Evolutionary conservation across 225 moss, liverwort and hornwort genomes (phyloP).

Genomic region (Marchantia polymorpha): DNA sequence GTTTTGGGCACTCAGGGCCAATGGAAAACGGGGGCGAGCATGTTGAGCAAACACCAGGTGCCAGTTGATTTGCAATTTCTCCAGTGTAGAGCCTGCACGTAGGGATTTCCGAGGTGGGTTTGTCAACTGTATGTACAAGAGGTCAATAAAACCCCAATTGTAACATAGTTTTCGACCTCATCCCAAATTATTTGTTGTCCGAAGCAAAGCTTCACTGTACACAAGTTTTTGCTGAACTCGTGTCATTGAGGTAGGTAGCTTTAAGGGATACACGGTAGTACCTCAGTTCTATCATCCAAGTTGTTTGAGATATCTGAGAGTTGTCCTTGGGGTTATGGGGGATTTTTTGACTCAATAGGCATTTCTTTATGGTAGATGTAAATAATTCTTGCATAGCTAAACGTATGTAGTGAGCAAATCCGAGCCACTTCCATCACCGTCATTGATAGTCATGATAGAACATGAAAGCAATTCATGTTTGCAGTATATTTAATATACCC

Average conservation of each 20-base stretch:
- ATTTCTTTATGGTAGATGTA: not conserved
- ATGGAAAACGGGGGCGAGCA: constrained; percentile 4
- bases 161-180: constrained; percentile 13
- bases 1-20: constrained; percentile 8
- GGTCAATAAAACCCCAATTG: constrained; percentile 5
- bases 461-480: constrained; percentile 6
- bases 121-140: not conserved
- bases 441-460: not conserved
- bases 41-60: not conserved
- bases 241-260: constrained; percentile 4
- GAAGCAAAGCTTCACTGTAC: constrained; percentile 16
- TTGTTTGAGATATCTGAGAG: not conserved
- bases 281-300: not conserved
- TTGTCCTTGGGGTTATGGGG: constrained; percentile 1
- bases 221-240: not conserved
- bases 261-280: not conserved
- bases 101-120: constrained; percentile 4
- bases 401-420: not conserved
- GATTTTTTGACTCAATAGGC: not conserved
- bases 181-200: not conserved
- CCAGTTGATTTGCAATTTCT: not conserved
- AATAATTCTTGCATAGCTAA: constrained; percentile 1
- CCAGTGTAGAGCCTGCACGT: not conserved
- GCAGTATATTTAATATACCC: not conserved
- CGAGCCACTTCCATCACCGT: not conserved